phyloP scores from a whole-genome alignment of 768 basidiomycete species.

The Lactifluus volemus region DNA sequence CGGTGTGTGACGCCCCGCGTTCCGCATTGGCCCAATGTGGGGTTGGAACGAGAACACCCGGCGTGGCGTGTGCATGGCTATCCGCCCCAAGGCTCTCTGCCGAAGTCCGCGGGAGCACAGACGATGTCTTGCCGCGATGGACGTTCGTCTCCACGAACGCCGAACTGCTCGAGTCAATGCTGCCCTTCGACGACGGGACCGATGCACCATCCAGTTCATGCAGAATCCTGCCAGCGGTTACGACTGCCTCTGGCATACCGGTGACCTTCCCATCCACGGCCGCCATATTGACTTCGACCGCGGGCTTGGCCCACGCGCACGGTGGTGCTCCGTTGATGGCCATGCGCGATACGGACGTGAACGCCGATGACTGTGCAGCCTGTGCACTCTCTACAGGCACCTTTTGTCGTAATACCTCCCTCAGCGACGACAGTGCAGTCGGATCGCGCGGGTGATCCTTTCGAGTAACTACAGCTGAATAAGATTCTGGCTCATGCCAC shows the following conservation, averaged over 20 bases:
- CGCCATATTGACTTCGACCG: conserved; percentile 44
- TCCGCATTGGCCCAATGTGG: background rate
- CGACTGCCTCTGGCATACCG: conserved; percentile 28
- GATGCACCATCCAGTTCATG: conserved; percentile 34
- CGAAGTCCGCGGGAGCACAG: conserved; percentile 32
- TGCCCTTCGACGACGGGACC: conserved; percentile 22
- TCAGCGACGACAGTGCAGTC: conserved; percentile 45
- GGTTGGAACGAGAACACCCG: background rate
- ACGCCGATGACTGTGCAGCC: conserved; percentile 21
- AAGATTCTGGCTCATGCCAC: conserved; percentile 55
- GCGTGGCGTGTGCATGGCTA: conserved; percentile 7
- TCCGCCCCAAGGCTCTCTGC: conserved; percentile 34
- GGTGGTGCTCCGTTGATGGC: conserved; percentile 23
- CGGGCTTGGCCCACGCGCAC: conserved; percentile 48
- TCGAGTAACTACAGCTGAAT: conserved; percentile 49
- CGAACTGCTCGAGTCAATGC: conserved; percentile 17
- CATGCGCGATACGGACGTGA: conserved; percentile 17
- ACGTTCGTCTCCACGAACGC: conserved; percentile 31
- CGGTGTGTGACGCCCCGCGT: no score
- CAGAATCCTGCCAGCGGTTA: conserved; percentile 38
- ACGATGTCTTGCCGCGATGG: conserved; percentile 32
- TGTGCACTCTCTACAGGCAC: conserved; percentile 29
- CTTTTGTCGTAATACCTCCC: conserved; percentile 55
- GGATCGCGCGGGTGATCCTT: conserved; percentile 58
- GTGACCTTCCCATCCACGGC: conserved; percentile 43